Conservation (phyloP, 2,329 filamentous ascomycete species). For the Aureobasidium mangrovei region DNA sequence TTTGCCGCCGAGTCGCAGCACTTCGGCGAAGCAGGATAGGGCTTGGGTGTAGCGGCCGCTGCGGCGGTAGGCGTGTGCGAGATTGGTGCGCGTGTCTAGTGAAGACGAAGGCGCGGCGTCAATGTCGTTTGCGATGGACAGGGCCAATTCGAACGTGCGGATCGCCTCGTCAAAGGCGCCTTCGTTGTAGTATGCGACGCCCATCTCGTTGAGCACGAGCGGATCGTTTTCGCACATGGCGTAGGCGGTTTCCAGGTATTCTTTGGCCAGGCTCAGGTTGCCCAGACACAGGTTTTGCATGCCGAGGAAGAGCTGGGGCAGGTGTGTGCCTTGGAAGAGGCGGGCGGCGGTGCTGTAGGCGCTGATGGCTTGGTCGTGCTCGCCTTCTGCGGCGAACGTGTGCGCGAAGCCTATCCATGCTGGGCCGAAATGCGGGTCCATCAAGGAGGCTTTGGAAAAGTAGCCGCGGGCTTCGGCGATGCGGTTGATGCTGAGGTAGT, state of each 20-base stretch:
- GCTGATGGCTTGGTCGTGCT: constrained; percentile 96
- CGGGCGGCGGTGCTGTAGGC: constrained; percentile 93
- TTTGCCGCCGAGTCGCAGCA: constrained; percentile 67
- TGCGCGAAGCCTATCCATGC: constrained; percentile 99
- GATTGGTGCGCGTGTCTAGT: constrained; percentile 75
- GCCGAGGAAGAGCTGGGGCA: constrained; percentile 89
- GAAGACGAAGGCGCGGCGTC: constrained; percentile 60
- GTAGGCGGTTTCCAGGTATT: constrained; percentile 88
- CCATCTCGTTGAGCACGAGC: constrained; percentile 87
- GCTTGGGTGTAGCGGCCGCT: constrained; percentile 61
- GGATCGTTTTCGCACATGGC: constrained; percentile 76
- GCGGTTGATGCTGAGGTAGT: constrained; percentile 82
- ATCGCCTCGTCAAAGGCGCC: constrained; percentile 67
- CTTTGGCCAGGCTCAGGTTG: constrained; percentile 86
- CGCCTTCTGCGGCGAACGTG: constrained; percentile 93
- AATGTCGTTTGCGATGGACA: constrained; percentile 69
- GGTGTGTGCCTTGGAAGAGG: constrained; percentile 91
- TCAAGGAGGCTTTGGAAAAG: constrained; percentile 94
- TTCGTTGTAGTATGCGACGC: constrained; percentile 91
- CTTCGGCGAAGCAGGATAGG: constrained; percentile 75
- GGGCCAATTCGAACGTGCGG: constrained; percentile 66
- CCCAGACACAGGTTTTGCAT: constrained; percentile 98
- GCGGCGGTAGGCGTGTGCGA: constrained; percentile 79
- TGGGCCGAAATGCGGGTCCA: constrained; percentile 94
- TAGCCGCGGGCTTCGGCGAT: constrained; percentile 90